These are phyloP conservation scores for Copromyces sp. DNA, from an alignment of 495 filamentous ascomycete species.

Conservation along the genomic window DNA sequence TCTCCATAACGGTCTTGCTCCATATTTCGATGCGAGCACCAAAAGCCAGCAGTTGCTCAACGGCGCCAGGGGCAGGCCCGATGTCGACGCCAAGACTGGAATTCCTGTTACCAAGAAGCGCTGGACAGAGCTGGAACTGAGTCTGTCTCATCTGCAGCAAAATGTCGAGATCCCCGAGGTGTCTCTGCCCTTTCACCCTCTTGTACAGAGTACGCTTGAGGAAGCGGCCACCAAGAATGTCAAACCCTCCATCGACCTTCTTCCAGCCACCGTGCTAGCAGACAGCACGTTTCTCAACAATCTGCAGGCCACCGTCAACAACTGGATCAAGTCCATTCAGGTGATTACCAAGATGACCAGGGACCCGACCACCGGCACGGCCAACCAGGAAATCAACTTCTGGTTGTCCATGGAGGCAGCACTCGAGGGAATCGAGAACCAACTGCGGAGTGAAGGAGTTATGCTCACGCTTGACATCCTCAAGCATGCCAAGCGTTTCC, in stretches of 20 bases:
- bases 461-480: conserved; percentile 86
- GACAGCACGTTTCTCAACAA: conserved; percentile 90
- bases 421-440: conserved; percentile 78
- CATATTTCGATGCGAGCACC: conserved; percentile 92
- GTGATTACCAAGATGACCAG: conserved; percentile 90
- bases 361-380: conserved; percentile 78
- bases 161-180: conserved; percentile 96
- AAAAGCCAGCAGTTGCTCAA: conserved; percentile 64
- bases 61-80: conserved; percentile 56
- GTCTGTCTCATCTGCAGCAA: conserved; percentile 82
- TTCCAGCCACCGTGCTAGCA: conserved; percentile 58
- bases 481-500: conserved; percentile 89
- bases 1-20: conserved; percentile 76
- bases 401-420: conserved; percentile 94
- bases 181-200: conserved; percentile 71
- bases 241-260: conserved; percentile 63
- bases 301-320: conserved; percentile 83
- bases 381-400: conserved; percentile 95
- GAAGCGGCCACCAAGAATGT: conserved; percentile 53
- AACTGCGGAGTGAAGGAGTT: conserved; percentile 81
- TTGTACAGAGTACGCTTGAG: conserved; percentile 74
- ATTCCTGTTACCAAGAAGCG: conserved; percentile 96
- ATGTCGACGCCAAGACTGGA: conserved; percentile 82
- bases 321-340: conserved; percentile 97
- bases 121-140: conserved; percentile 84